Percentiles rank a stretch among this genome's conserved stretches.
Evolutionary conservation across 768 basidiomycete genomes (phyloP).

Genomic region (Leccinum boreale): DNA sequence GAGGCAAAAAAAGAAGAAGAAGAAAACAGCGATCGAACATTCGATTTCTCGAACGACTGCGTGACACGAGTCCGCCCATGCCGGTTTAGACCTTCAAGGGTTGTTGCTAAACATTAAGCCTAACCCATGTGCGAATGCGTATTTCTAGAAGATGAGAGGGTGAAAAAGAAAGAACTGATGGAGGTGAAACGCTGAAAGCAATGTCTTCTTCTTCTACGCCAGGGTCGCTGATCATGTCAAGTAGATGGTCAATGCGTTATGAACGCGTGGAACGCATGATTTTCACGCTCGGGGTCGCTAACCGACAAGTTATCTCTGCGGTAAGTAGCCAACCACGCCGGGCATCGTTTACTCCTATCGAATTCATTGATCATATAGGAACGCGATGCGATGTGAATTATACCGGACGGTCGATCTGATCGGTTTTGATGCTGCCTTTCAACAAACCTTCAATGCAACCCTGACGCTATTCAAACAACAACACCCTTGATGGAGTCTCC

Average conservation of each 20-base stretch:
- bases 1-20: neutral
- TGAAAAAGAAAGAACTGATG: neutral
- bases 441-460: neutral
- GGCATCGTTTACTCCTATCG: neutral
- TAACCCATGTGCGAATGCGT: neutral
- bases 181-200: neutral
- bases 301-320: neutral
- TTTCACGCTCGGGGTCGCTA: neutral
- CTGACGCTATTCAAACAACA: neutral
- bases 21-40: neutral
- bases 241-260: neutral
- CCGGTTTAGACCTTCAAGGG: neutral
- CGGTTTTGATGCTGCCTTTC: neutral
- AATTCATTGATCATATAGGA: neutral
- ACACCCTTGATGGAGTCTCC: neutral
- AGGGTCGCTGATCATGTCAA: neutral
- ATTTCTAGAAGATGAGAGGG: neutral
- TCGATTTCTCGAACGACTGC: neutral
- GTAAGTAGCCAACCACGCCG: neutral
- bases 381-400: neutral
- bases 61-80: neutral
- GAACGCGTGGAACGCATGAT: neutral
- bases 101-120: neutral
- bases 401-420: neutral
- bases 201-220: neutral